These are phyloP conservation scores for Trapa incisa DNA, from an alignment of 345 rosid genomes.

Conservation along the genomic window DNA sequence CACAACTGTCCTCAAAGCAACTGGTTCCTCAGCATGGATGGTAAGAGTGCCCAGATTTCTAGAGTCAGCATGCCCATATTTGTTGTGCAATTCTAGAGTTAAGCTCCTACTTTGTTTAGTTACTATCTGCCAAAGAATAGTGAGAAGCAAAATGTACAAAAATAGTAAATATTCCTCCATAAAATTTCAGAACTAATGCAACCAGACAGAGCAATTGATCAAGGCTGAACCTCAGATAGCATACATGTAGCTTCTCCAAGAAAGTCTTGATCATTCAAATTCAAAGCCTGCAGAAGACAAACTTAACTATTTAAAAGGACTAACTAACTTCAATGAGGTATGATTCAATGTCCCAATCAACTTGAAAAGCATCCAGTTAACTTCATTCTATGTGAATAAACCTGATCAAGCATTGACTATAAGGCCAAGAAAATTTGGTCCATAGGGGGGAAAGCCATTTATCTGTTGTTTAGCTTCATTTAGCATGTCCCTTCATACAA, in stretches of 20 bases:
- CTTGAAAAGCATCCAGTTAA: not conserved
- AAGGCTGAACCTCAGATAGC: conserved; percentile 38
- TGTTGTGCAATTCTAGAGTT: conserved; percentile 39
- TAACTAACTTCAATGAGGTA: conserved; percentile 1
- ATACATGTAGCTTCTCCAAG: conserved; percentile 69
- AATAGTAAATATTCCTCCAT: not conserved
- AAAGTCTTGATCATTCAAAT: conserved; percentile 27
- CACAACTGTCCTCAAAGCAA: conserved; percentile 43
- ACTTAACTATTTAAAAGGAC: not conserved
- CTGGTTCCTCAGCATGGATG: conserved; percentile 59
- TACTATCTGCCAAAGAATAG: conserved; percentile 37
- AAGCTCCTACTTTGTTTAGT: conserved; percentile 37
- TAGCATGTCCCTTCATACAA: not conserved
- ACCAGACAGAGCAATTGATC: not conserved
- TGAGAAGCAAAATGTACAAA: conserved; percentile 1
- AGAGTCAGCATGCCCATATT: conserved; percentile 18
- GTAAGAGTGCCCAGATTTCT: conserved; percentile 50
- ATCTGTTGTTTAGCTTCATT: not conserved
- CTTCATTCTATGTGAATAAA: not conserved
- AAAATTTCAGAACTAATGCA: not conserved
- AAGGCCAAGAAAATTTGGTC: not conserved
- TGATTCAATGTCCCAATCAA: not conserved
- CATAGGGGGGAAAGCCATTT: not conserved
- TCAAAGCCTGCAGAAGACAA: conserved; percentile 6
- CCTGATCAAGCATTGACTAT: not conserved